These are phyloP conservation scores for Chara braunii DNA, from an alignment of 139 green algal genomes.

Conservation along the genomic window DNA sequence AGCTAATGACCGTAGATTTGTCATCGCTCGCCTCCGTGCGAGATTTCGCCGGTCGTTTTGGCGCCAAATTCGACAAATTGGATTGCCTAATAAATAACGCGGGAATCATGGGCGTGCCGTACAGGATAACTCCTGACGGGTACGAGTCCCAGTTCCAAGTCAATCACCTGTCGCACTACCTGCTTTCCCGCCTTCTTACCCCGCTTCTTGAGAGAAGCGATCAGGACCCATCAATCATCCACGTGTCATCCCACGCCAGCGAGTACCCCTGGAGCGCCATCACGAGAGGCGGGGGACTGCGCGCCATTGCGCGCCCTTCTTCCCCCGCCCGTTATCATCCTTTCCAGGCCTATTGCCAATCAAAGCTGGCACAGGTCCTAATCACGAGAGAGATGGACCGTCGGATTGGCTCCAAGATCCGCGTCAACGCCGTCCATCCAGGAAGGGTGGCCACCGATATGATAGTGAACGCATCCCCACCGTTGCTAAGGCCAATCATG, in stretches of 20 bases:
- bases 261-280: no score
- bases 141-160: slow-evolving; percentile 53
- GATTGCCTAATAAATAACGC: slow-evolving; percentile 45
- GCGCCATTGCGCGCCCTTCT: no score
- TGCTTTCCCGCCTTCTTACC: slow-evolving; percentile 14
- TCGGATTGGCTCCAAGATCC: slow-evolving; percentile 8
- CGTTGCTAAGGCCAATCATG: no score
- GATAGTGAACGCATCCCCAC: no score
- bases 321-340: no score
- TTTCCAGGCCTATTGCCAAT: slow-evolving; percentile 23
- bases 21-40: slow-evolving; percentile 33
- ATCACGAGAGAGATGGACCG: slow-evolving; percentile 32
- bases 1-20: slow-evolving; percentile 46
- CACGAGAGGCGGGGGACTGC: no score
- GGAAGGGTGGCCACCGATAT: slow-evolving; percentile 28
- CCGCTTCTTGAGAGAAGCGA: slow-evolving; percentile 2
- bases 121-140: slow-evolving; percentile 60
- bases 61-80: slow-evolving; percentile 1
- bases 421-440: slow-evolving; percentile 27
- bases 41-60: slow-evolving; percentile 25
- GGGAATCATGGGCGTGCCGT: slow-evolving; percentile 69
- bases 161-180: slow-evolving; percentile 40
- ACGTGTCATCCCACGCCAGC: slow-evolving; percentile 28
- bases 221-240: slow-evolving; percentile 12
- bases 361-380: slow-evolving; percentile 23